Evolutionary conservation across 2,329 filamentous ascomycete genomes (phyloP).

Genomic region (Epichloe brachyelytri): DNA sequence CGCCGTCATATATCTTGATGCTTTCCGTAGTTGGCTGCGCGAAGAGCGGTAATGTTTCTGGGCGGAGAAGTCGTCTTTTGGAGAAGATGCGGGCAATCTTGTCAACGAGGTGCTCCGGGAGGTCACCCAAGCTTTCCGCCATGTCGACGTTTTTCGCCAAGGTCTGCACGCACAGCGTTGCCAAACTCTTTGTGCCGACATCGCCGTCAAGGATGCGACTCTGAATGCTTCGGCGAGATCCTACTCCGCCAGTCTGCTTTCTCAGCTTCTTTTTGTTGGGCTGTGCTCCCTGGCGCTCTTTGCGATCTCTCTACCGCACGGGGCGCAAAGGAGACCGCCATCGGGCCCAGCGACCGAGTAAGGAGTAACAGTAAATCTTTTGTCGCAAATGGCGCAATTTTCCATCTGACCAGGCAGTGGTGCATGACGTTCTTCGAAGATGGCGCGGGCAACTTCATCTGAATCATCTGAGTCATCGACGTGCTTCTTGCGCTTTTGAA

Average conservation of each 20-base stretch:
- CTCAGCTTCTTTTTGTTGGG: slow-evolving; percentile 30
- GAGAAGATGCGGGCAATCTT: slow-evolving; percentile 47
- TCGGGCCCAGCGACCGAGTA: slow-evolving; percentile 72
- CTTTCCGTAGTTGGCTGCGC: slow-evolving; percentile 36
- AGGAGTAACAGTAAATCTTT: slow-evolving; percentile 83
- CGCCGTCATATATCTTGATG: slow-evolving; percentile 44
- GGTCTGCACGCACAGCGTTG: slow-evolving; percentile 50
- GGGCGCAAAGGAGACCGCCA: slow-evolving; percentile 74
- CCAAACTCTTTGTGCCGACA: slow-evolving; percentile 55
- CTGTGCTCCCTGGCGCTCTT: slow-evolving; percentile 36
- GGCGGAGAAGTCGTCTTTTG: slow-evolving; percentile 43
- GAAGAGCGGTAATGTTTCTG: slow-evolving; percentile 44
- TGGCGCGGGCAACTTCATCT: slow-evolving; percentile 34
- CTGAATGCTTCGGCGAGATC: slow-evolving; percentile 60
- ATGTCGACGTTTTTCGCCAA: slow-evolving; percentile 49
- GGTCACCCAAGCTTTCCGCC: slow-evolving; percentile 48
- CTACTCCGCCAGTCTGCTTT: slow-evolving; percentile 39
- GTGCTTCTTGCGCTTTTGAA: slow-evolving; percentile 39
- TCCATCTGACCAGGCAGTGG: slow-evolving; percentile 74
- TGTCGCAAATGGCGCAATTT: slow-evolving; percentile 74
- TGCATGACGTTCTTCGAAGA: slow-evolving; percentile 32
- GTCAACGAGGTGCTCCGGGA: slow-evolving; percentile 43
- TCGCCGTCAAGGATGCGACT: slow-evolving; percentile 74
- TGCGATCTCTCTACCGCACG: slow-evolving; percentile 64
- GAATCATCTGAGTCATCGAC: slow-evolving; percentile 26